Percentiles rank a stretch among this genome's conserved stretches.
Evolutionary conservation across 805 yeast genomes (phyloP).

Genomic region (Wickerhamomyces canadensis): DNA sequence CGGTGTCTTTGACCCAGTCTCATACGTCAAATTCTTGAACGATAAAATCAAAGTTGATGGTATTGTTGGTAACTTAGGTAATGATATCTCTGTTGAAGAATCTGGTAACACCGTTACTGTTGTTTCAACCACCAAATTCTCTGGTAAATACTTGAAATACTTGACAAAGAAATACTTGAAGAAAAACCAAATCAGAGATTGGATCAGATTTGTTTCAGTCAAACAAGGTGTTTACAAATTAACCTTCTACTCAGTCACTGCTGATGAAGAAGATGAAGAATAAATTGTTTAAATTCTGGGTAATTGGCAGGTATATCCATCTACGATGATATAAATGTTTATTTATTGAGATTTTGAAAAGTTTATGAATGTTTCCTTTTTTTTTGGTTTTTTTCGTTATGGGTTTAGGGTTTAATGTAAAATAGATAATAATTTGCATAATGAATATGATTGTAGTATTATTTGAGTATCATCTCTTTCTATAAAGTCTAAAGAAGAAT

Average conservation of each 20-base stretch:
- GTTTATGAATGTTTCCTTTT: constrained; percentile 12
- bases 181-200: constrained; percentile 99
- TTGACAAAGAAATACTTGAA: constrained; percentile 99
- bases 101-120: constrained; percentile 87
- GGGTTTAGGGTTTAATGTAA: constrained; percentile 13
- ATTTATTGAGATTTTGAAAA: constrained; percentile 5
- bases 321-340: constrained; percentile 16
- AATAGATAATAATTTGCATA: constrained; percentile 9
- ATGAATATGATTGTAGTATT: neutral
- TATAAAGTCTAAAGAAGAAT: constrained; percentile 72
- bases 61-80: constrained; percentile 95
- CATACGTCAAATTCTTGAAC: constrained; percentile 95
- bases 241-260: constrained; percentile 98
- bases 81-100: constrained; percentile 84
- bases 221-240: constrained; percentile 94
- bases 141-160: constrained; percentile 99
- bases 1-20: constrained; percentile 96
- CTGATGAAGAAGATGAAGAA: constrained; percentile 94
- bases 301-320: constrained; percentile 14
- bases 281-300: constrained; percentile 40
- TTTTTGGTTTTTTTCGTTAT: constrained; percentile 15
- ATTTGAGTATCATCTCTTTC: too few species aligned
- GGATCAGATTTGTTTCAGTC: constrained; percentile 98
- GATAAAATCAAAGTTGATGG: constrained; percentile 99
- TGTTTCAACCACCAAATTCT: constrained; percentile 88